phyloP scores from a whole-genome alignment of 2,329 filamentous ascomycete species.

The Pseudopyricularia javanii region DNA sequence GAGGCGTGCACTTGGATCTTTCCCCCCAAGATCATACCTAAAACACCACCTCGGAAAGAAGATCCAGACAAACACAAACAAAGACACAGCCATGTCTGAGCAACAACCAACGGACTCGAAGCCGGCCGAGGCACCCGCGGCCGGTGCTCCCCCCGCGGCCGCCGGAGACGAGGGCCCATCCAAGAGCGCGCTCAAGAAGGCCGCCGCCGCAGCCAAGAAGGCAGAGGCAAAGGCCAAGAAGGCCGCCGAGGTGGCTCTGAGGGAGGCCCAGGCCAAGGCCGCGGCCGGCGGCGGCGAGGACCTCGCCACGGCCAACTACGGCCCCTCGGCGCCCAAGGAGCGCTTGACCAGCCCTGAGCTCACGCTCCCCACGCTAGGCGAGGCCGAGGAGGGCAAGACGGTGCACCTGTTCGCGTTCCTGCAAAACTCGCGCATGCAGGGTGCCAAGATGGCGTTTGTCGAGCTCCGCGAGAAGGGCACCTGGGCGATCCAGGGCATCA shows the following conservation, averaged over 20 bases:
- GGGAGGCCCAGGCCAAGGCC: constrained; percentile 59
- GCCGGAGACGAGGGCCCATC: constrained; percentile 38
- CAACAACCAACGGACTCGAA: background rate
- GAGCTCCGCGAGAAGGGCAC: constrained; percentile 66
- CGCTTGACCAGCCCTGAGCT: constrained; percentile 39
- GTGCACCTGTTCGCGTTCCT: constrained; percentile 71
- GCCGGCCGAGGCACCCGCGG: background rate
- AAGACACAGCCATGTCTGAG: constrained; percentile 1
- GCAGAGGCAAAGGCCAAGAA: constrained; percentile 68
- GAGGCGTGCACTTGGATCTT: background rate
- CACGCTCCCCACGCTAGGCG: constrained; percentile 50
- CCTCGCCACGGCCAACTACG: constrained; percentile 67
- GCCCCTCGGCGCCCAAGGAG: constrained; percentile 38
- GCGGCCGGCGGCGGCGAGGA: constrained; percentile 53
- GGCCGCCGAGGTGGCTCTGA: constrained; percentile 43
- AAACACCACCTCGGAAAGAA: background rate
- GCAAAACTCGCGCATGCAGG: constrained; percentile 78
- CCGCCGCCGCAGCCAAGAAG: constrained; percentile 75
- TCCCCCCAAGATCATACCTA: background rate
- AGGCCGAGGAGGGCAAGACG: constrained; percentile 54
- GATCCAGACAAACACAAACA: background rate
- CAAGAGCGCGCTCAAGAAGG: constrained; percentile 78
- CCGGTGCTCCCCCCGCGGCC: background rate
- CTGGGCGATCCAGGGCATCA: constrained; percentile 73
- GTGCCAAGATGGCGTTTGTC: constrained; percentile 83